Evolutionary conservation across 2,329 filamentous ascomycete species (phyloP).

Genomic region (Elsinoe ampelina): DNA sequence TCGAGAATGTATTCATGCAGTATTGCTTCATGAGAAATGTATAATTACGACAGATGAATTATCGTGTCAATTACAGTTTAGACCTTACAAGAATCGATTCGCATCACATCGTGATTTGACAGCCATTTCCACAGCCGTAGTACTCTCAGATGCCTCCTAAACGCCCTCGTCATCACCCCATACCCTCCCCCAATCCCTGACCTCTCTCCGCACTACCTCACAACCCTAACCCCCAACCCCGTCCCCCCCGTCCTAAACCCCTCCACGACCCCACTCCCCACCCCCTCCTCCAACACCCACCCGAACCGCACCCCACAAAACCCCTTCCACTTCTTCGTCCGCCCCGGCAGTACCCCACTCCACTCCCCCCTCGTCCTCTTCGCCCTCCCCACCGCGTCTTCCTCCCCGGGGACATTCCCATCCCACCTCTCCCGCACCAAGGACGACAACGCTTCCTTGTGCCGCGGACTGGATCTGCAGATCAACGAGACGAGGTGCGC

Average conservation of each 20-base stretch:
- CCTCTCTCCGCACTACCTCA: neutral
- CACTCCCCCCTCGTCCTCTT: slow-evolving; percentile 49
- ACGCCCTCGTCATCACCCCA: too few species aligned
- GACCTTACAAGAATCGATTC: too few species aligned
- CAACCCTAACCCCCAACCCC: slow-evolving; percentile 49
- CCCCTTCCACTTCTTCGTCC: slow-evolving; percentile 60
- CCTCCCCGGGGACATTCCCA: slow-evolving; percentile 47
- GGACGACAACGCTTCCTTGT: slow-evolving; percentile 53
- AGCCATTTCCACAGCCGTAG: too few species aligned
- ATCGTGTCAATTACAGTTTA: too few species aligned
- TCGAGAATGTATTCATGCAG: neutral
- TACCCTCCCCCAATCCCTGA: too few species aligned
- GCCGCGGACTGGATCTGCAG: slow-evolving; percentile 44
- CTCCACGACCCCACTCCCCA: slow-evolving; percentile 61
- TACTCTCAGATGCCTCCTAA: too few species aligned
- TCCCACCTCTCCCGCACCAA: slow-evolving; percentile 62
- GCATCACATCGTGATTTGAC: too few species aligned
- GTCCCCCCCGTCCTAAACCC: slow-evolving; percentile 66
- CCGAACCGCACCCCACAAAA: slow-evolving; percentile 62
- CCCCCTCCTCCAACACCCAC: slow-evolving; percentile 62
- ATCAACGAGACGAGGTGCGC: slow-evolving; percentile 53
- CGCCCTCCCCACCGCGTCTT: slow-evolving; percentile 37
- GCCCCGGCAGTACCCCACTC: slow-evolving; percentile 48
- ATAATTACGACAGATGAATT: neutral
- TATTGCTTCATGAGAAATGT: neutral